Conservation (phyloP, 1,284 basidiomycete species). For the Singerocomus inundabilis region DNA sequence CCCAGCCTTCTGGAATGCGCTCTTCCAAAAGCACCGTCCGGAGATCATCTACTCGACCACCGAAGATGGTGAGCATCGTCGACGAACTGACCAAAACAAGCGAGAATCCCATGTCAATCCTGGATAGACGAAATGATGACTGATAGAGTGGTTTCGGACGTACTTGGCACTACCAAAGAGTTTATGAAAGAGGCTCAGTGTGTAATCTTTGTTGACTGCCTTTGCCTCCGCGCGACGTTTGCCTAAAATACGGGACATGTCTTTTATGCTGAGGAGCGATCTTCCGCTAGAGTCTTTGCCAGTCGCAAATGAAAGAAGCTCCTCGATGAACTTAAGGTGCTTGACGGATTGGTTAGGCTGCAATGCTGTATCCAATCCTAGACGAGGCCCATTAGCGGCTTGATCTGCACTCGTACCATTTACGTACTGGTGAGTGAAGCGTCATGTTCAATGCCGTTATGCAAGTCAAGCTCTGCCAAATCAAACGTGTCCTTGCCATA, state of each 20-base stretch:
- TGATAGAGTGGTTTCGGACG: not conserved
- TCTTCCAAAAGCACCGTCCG: conserved; percentile 58
- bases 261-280: conserved; percentile 47
- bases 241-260: conserved; percentile 53
- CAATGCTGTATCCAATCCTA: conserved; percentile 56
- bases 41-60: conserved; percentile 57
- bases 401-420: not conserved
- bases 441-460: conserved; percentile 79
- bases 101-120: conserved; percentile 31
- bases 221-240: conserved; percentile 57
- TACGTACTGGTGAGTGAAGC: conserved; percentile 56
- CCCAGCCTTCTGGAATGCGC: conserved; percentile 66
- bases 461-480: conserved; percentile 61
- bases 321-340: conserved; percentile 48
- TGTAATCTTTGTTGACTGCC: conserved; percentile 53
- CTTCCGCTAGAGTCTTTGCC: conserved; percentile 52
- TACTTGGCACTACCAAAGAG: conserved; percentile 67
- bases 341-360: conserved; percentile 54
- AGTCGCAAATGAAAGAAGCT: conserved; percentile 55
- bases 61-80: conserved; percentile 61
- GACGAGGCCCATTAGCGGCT: not conserved
- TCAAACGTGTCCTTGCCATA: conserved; percentile 61
- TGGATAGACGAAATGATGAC: not conserved
- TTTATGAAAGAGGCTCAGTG: conserved; percentile 47
- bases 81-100: conserved; percentile 28